Conservation (phyloP, 768 basidiomycete genomes). For the Trametes sanguinea region DNA sequence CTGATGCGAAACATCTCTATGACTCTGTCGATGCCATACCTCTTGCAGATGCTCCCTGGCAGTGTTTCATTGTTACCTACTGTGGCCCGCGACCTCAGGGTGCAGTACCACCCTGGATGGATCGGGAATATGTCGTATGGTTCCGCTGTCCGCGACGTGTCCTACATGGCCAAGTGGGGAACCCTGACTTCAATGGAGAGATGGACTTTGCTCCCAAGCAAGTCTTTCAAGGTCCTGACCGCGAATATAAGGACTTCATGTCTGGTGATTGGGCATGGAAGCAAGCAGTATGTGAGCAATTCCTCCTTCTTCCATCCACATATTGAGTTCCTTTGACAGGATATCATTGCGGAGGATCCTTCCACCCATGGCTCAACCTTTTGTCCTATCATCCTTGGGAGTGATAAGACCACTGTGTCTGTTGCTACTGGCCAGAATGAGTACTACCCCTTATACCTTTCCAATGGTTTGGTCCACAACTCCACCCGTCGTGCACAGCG, state of each 20-base stretch:
- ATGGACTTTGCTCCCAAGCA: constrained; percentile 28
- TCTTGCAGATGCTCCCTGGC: background rate
- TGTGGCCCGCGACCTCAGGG: background rate
- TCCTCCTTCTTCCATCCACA: background rate
- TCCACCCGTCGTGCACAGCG: constrained; percentile 25
- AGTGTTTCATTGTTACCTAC: background rate
- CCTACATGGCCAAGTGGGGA: constrained; percentile 26
- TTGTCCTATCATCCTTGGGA: background rate
- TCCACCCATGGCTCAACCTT: background rate
- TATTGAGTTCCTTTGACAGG: background rate
- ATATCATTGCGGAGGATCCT: background rate
- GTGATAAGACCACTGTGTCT: constrained; percentile 28
- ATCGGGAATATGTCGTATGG: constrained; percentile 29
- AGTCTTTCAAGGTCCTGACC: constrained; percentile 4
- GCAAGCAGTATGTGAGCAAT: constrained; percentile 9
- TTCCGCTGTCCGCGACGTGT: constrained; percentile 28
- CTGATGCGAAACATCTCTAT: constrained; percentile 23
- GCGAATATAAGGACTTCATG: constrained; percentile 24
- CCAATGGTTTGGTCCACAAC: constrained; percentile 29
- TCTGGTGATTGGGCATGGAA: constrained; percentile 12
- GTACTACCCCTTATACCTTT: constrained; percentile 33
- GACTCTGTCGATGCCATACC: constrained; percentile 23
- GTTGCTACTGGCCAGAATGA: constrained; percentile 30
- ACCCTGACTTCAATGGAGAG: constrained; percentile 26
- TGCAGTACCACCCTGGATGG: constrained; percentile 24